Evolutionary conservation across 164 flowering plant species (phyloP).

Genomic region (Aristolochia fimbriata): DNA sequence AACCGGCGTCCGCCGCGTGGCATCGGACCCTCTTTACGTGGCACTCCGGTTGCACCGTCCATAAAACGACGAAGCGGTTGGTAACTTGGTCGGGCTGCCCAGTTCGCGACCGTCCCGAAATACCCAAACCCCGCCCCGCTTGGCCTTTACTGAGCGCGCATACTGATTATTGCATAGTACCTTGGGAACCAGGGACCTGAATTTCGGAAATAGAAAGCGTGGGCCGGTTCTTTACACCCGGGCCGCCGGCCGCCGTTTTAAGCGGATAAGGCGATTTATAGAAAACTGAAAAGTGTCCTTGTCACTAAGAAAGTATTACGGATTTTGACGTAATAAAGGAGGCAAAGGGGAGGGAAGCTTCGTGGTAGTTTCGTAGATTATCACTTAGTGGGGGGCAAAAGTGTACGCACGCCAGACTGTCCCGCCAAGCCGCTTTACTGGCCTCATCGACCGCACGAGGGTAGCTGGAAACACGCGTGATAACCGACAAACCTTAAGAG

Average conservation of each 20-base stretch:
- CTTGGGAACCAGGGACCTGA: no score
- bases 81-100: background rate
- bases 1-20: background rate
- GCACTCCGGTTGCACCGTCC: background rate
- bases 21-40: background rate
- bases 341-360: background rate
- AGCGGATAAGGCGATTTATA: no score
- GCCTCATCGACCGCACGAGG: slow-evolving; percentile 4
- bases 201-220: no score
- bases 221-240: no score
- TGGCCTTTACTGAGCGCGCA: no score
- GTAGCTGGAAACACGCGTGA: slow-evolving; percentile 6
- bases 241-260: no score
- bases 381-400: slow-evolving; percentile 9
- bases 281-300: no score
- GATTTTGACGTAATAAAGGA: no score
- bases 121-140: no score
- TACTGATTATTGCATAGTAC: no score
- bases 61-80: slow-evolving; percentile 1
- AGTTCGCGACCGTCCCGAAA: background rate
- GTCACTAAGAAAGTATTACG: no score
- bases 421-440: slow-evolving; percentile 28
- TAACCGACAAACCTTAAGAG: background rate
- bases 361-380: slow-evolving; percentile 24
- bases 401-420: slow-evolving; percentile 40